Evolutionary conservation across 257 asterid species (phyloP), one percentile per base, ranked within the genome.

Genomic region (Ehretia macrophylla): DNA sequence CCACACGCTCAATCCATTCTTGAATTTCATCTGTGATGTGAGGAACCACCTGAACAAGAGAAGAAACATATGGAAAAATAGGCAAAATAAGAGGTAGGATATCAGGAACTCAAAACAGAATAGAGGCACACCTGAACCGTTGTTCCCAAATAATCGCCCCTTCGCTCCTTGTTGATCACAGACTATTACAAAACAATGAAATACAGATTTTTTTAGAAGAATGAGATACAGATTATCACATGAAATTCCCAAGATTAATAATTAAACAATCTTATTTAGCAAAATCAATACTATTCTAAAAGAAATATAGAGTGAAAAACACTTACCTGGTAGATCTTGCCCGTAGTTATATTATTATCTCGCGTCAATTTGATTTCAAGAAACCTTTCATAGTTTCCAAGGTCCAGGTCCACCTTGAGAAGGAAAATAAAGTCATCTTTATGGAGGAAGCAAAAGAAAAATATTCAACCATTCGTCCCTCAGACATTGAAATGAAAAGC

Each of bases 311-410:
- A 52, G 11, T 11, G 8, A 11, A 35, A 8, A 48, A 61, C 11
- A 67, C 80, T 73, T 78, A 73, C 98, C 95, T 91, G 94, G 82
- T 80, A 91, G 71, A 91, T 79, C 76, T 91, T 91, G 59, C 98
- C 98, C 4, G 95, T 91, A 8, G 98, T 91, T 67, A 91, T 82
- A 62, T 91, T 91, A 68, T 91, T 85, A 59, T 91, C 96, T 49
- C 94, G 79, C 0, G 96, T 91, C 72, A 87, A 64, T 62, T 76
- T 83, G 55, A 85, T 82, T 76, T 91, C 91, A 73, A 91, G 78
- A 60, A 91, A 91, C 46, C 98, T 94, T 71, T 91, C 98, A 54
- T 91, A 91, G 78, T 91, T 91, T 49, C 98, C 98, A 54, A 91
- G 98, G 82, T 91, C 98, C 68, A 91, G 81, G 81, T 91, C 98